These are phyloP conservation scores for Lichtheimia corymbifera DNA, from an alignment of 371 early-diverging fungal genomes.

Conservation along the genomic window DNA sequence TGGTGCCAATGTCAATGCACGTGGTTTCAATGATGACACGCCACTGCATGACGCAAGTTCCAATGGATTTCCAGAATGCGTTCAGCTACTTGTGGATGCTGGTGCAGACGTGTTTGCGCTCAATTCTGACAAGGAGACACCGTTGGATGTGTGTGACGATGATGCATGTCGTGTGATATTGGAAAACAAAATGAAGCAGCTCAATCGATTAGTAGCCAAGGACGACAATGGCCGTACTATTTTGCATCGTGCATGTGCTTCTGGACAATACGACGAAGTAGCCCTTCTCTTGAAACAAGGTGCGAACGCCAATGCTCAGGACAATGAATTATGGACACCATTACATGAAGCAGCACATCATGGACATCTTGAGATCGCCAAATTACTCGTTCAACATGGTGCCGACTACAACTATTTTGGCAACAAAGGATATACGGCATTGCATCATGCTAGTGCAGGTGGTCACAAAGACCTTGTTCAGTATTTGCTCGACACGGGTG, in stretches of 20 bases:
- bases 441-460: slow-evolving; percentile 71
- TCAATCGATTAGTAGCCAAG: slow-evolving; percentile 32
- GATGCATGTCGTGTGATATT: slow-evolving; percentile 25
- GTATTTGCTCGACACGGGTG: slow-evolving; percentile 65
- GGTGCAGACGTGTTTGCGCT: slow-evolving; percentile 66
- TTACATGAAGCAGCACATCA: slow-evolving; percentile 79
- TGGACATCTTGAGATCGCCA: slow-evolving; percentile 65
- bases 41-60: slow-evolving; percentile 83
- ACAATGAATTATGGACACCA: slow-evolving; percentile 72
- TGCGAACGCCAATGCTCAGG: slow-evolving; percentile 72
- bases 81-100: slow-evolving; percentile 55
- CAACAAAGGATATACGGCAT: slow-evolving; percentile 63
- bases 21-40: slow-evolving; percentile 68
- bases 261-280: slow-evolving; percentile 25
- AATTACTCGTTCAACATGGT: slow-evolving; percentile 67
- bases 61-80: slow-evolving; percentile 64
- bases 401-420: slow-evolving; percentile 68
- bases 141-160: slow-evolving; percentile 55
- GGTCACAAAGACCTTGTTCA: slow-evolving; percentile 63
- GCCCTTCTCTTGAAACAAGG: slow-evolving; percentile 55
- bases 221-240: slow-evolving; percentile 33
- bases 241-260: slow-evolving; percentile 33
- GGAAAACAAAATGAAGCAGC: slow-evolving; percentile 27
- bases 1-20: slow-evolving; percentile 62
- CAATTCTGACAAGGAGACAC: slow-evolving; percentile 58